A percentile compares a stretch with the other conserved stretches of the same genome.
Conservation (phyloP, 106 monocot species). For the Dioscorea dumetorum region DNA sequence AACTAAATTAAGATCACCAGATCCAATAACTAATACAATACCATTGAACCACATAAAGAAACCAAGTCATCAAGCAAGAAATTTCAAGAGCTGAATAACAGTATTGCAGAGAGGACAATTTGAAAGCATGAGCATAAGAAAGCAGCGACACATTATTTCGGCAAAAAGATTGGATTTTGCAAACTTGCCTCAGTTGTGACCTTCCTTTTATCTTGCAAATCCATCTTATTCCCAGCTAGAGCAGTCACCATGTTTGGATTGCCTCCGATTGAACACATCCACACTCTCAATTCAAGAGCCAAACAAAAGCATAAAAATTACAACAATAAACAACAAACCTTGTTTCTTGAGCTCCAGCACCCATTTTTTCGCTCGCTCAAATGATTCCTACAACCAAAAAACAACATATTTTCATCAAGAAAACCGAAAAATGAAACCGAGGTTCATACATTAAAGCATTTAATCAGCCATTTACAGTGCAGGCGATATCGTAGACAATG, state of each 20-base stretch:
- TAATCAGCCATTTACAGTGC: slow-evolving; percentile 26
- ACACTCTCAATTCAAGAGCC: neutral
- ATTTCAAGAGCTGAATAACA: too few relatives aligned
- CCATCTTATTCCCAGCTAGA: slow-evolving; percentile 45
- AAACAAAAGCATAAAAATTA: neutral
- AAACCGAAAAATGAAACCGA: neutral
- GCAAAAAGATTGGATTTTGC: neutral
- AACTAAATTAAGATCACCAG: too few relatives aligned
- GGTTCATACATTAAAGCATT: neutral
- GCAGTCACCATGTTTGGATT: slow-evolving; percentile 59
- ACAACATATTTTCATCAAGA: neutral
- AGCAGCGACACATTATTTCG: neutral
- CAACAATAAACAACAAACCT: slow-evolving; percentile 29
- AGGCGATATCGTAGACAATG: slow-evolving; percentile 93
- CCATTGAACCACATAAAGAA: too few relatives aligned
- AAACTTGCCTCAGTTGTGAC: slow-evolving; percentile 37
- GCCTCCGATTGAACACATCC: slow-evolving; percentile 12
- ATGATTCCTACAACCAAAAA: slow-evolving; percentile 58
- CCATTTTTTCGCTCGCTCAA: slow-evolving; percentile 88
- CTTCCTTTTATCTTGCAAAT: slow-evolving; percentile 49
- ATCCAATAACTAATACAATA: too few relatives aligned
- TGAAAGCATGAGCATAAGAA: neutral
- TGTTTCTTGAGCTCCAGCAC: slow-evolving; percentile 85
- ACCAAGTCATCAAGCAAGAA: too few relatives aligned
- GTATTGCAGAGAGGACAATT: neutral